Conservation (phyloP, 345 rosid genomes). For the Salix brachista region DNA sequence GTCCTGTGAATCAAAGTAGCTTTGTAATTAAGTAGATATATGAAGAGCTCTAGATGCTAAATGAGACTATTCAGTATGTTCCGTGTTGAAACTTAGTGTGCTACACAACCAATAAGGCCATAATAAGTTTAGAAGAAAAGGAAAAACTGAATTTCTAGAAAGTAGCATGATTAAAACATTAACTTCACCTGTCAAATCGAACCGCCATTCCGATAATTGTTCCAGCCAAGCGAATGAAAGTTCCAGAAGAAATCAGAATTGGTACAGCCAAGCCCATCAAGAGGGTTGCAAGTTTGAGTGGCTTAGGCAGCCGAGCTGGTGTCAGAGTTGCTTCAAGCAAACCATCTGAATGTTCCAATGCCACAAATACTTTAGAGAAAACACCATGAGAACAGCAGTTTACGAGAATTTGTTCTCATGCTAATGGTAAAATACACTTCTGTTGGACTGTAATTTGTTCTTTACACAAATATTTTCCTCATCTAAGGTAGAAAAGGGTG, state of each 20-base stretch:
- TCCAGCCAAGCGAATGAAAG: slow-evolving; percentile 49
- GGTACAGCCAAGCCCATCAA: slow-evolving; percentile 67
- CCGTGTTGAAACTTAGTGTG: not conserved
- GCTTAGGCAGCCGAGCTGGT: slow-evolving; percentile 75
- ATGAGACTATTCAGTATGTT: no score
- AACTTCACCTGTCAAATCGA: slow-evolving; percentile 69
- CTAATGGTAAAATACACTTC: no score
- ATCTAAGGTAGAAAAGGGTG: not conserved
- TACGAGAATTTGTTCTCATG: no score
- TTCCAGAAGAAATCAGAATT: slow-evolving; percentile 65
- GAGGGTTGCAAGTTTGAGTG: slow-evolving; percentile 89
- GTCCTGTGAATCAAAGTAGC: not conserved
- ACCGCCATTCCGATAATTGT: slow-evolving; percentile 55
- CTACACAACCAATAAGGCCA: not conserved
- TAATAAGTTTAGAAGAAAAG: not conserved
- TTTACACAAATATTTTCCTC: slow-evolving; percentile 3
- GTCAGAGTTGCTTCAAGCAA: slow-evolving; percentile 89
- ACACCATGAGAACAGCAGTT: not conserved
- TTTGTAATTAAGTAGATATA: not conserved
- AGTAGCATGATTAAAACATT: not conserved
- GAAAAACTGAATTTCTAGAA: not conserved
- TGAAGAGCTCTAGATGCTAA: no score
- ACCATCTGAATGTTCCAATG: slow-evolving; percentile 57
- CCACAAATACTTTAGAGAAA: not conserved
- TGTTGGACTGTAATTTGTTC: not conserved